Evolutionary conservation across 1,284 basidiomycete species (phyloP).

Genomic region (Rhodotorula sp.): DNA sequence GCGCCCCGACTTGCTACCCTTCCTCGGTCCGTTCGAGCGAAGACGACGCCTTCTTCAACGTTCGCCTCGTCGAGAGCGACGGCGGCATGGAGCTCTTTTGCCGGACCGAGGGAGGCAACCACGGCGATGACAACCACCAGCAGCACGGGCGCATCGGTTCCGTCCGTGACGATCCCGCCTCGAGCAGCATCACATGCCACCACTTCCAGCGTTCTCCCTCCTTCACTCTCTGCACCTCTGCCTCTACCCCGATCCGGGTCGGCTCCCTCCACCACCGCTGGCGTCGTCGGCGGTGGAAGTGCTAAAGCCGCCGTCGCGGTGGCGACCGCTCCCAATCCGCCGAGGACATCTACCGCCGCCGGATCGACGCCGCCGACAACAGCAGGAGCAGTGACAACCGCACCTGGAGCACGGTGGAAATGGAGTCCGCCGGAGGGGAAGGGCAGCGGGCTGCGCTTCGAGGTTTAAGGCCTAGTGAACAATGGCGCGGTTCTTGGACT

Average conservation of each 20-base stretch:
- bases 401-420: not conserved
- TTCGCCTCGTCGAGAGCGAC: not conserved
- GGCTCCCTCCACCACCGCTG: not conserved
- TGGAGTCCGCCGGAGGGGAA: constrained; percentile 9
- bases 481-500: not conserved
- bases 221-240: not conserved
- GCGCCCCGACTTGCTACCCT: not conserved
- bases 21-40: too few relatives aligned
- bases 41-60: too few relatives aligned
- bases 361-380: not conserved
- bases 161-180: not conserved
- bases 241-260: not conserved
- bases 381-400: not conserved
- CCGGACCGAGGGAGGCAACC: not conserved
- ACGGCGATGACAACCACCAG: too few relatives aligned
- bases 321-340: too few relatives aligned
- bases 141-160: not conserved
- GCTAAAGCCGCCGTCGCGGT: not conserved
- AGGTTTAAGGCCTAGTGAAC: not conserved
- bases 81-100: not conserved
- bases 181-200: not conserved
- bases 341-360: not conserved
- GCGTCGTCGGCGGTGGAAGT: not conserved
- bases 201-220: not conserved
- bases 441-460: not conserved